phyloP scores from a whole-genome alignment of 2,329 filamentous ascomycete species.

The Arthrobotrys pseudoclavata region DNA sequence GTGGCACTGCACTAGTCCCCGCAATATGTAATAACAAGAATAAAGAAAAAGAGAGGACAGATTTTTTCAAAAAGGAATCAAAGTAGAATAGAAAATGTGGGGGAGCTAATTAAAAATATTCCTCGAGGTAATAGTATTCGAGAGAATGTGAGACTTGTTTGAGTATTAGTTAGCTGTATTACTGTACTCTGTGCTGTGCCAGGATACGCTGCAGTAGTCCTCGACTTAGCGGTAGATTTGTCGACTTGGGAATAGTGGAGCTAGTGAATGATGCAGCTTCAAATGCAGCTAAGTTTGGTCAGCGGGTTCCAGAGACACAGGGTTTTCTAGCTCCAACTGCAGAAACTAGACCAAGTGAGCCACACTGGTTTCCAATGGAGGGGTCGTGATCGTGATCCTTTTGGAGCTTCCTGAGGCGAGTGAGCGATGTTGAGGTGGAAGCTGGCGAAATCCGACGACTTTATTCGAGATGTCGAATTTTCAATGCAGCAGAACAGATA shows the following conservation, averaged over 20 bases:
- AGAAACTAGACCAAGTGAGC: conserved; percentile 27
- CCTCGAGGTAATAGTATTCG: not conserved
- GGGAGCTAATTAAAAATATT: conserved; percentile 21
- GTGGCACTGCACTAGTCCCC: conserved; percentile 32
- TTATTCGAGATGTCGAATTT: not conserved
- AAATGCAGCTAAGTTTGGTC: conserved; percentile 57
- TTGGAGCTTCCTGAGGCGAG: conserved; percentile 11
- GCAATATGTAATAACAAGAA: conserved; percentile 8
- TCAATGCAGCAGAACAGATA: conserved; percentile 2
- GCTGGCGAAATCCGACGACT: conserved; percentile 51
- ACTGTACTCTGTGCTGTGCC: not conserved
- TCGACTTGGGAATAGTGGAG: conserved; percentile 26
- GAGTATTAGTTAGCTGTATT: conserved; percentile 17
- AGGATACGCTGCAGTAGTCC: conserved; percentile 15
- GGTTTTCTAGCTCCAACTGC: conserved; percentile 28
- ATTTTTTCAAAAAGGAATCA: conserved; percentile 5
- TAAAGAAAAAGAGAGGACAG: conserved; percentile 6
- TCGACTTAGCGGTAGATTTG: conserved; percentile 12
- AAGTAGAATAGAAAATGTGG: conserved; percentile 7
- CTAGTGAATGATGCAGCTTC: conserved; percentile 39
- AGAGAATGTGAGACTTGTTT: conserved; percentile 7
- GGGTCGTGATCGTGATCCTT: conserved; percentile 39
- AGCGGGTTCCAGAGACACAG: conserved; percentile 50
- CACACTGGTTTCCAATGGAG: conserved; percentile 44
- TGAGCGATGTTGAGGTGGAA: conserved; percentile 36